These are phyloP conservation scores for Inonotus obliquus DNA, from an alignment of 1,284 basidiomycete species.

Conservation along the genomic window DNA sequence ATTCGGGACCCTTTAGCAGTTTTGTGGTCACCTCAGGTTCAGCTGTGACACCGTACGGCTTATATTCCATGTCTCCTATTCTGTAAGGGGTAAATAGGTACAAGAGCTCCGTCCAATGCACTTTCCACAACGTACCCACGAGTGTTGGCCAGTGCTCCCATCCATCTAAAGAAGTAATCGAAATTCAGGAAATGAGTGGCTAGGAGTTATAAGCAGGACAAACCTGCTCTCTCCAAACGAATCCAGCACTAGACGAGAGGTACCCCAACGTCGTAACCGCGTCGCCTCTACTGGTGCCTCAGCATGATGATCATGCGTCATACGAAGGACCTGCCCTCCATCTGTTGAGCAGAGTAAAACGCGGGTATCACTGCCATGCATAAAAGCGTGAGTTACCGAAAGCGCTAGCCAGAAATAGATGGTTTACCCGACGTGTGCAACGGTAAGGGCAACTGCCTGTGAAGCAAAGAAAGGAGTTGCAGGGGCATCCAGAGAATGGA, in stretches of 20 bases:
- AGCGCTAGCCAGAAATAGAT: not conserved
- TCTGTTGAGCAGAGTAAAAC: conserved; percentile 77
- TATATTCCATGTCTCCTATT: conserved; percentile 89
- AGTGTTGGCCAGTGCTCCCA: conserved; percentile 94
- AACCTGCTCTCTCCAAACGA: conserved; percentile 92
- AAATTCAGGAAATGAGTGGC: conserved; percentile 1
- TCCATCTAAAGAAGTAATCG: conserved; percentile 59
- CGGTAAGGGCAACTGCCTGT: conserved; percentile 65
- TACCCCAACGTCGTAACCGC: conserved; percentile 86
- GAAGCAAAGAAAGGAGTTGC: conserved; percentile 77
- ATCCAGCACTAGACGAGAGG: conserved; percentile 85
- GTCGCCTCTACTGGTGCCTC: conserved; percentile 84
- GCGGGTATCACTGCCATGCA: conserved; percentile 71
- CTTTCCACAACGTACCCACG: conserved; percentile 52
- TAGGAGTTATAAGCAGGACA: not conserved
- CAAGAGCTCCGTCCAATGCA: not conserved
- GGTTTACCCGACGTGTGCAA: conserved; percentile 88
- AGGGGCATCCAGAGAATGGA: conserved; percentile 80
- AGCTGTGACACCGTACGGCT: conserved; percentile 87
- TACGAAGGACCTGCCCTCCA: conserved; percentile 66
- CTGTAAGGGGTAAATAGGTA: conserved; percentile 33
- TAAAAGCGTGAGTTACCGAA: not conserved
- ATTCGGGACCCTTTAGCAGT: conserved; percentile 69
- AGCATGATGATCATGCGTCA: conserved; percentile 92
- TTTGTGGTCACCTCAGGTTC: conserved; percentile 90